A percentile compares a stretch with the other conserved stretches of the same genome.
phyloP scores from a whole-genome alignment of 2,329 filamentous ascomycete species.

The Corynespora cassiicola region DNA sequence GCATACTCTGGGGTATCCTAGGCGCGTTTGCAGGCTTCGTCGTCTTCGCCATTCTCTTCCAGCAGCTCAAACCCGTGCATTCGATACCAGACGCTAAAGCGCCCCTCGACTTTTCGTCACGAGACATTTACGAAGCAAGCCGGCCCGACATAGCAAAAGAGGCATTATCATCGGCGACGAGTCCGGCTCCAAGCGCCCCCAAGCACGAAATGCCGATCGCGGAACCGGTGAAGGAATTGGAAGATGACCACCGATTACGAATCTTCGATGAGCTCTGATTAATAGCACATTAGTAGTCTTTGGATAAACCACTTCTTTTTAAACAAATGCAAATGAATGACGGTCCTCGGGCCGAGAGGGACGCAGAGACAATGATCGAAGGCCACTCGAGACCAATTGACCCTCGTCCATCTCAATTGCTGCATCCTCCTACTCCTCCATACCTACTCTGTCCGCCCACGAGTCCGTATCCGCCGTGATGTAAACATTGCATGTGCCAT shows the following conservation, averaged over 20 bases:
- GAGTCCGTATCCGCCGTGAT: too few relatives aligned
- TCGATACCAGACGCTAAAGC: conserved; percentile 9
- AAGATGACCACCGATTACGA: conserved; percentile 24
- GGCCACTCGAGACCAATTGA: too few relatives aligned
- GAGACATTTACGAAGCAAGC: conserved; percentile 30
- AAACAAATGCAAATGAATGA: not conserved
- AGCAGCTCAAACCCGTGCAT: conserved; percentile 33
- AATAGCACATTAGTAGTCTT: conserved; percentile 1
- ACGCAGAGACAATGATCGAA: too few relatives aligned
- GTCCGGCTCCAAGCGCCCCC: conserved; percentile 1
- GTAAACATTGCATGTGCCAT: too few relatives aligned
- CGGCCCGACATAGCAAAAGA: conserved; percentile 43
- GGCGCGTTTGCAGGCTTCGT: conserved; percentile 53
- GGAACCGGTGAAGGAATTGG: conserved; percentile 3
- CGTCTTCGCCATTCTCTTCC: conserved; percentile 52
- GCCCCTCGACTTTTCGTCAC: conserved; percentile 21
- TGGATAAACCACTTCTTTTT: not conserved
- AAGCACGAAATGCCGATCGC: conserved; percentile 6
- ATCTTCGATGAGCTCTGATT: conserved; percentile 30
- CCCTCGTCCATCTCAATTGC: too few relatives aligned
- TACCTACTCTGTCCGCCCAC: too few relatives aligned
- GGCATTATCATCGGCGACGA: conserved; percentile 15
- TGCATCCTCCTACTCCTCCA: too few relatives aligned
- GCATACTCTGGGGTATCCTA: conserved; percentile 67
- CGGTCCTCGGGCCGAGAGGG: not conserved